Percentiles rank a stretch among this genome's conserved stretches.
Evolutionary conservation across 768 basidiomycete genomes (phyloP).

Genomic region (Collybiopsis luxurians): DNA sequence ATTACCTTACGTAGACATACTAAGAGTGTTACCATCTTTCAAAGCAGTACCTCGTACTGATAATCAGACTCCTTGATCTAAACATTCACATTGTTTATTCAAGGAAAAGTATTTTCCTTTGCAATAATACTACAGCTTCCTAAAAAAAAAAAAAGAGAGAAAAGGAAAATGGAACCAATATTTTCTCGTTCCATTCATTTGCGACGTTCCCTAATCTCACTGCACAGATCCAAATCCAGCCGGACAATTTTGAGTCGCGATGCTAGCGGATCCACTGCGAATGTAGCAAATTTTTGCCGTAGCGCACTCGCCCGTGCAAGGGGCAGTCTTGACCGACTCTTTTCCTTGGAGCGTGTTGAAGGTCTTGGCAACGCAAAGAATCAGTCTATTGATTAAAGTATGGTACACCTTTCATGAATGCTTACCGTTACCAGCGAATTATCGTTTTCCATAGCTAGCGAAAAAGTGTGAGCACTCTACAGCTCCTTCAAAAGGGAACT

Average conservation of each 20-base stretch:
- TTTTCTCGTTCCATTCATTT: too few species aligned
- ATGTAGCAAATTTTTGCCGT: slow-evolving; percentile 75
- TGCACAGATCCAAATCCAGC: slow-evolving; percentile 68
- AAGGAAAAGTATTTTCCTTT: too few species aligned
- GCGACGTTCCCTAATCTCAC: too few species aligned
- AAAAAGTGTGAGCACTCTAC: neutral
- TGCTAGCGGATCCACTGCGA: slow-evolving; percentile 65
- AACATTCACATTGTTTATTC: too few species aligned
- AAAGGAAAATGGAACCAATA: too few species aligned
- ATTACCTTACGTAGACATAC: too few species aligned
- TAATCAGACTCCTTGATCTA: too few species aligned
- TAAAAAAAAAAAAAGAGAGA: too few species aligned
- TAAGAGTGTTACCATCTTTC: too few species aligned
- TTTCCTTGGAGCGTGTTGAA: slow-evolving; percentile 77
- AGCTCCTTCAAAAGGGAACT: slow-evolving; percentile 14
- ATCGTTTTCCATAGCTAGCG: slow-evolving; percentile 56
- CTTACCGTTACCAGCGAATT: slow-evolving; percentile 56
- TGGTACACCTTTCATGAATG: slow-evolving; percentile 2
- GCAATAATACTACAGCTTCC: too few species aligned
- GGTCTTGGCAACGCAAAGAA: slow-evolving; percentile 31
- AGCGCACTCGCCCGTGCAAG: slow-evolving; percentile 63
- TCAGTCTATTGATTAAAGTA: neutral
- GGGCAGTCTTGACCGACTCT: slow-evolving; percentile 46
- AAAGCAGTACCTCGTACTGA: too few species aligned
- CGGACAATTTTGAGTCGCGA: slow-evolving; percentile 58